Evolutionary conservation across 164 flowering plant genomes (phyloP).

Genomic region (Dillenia turbinata): DNA sequence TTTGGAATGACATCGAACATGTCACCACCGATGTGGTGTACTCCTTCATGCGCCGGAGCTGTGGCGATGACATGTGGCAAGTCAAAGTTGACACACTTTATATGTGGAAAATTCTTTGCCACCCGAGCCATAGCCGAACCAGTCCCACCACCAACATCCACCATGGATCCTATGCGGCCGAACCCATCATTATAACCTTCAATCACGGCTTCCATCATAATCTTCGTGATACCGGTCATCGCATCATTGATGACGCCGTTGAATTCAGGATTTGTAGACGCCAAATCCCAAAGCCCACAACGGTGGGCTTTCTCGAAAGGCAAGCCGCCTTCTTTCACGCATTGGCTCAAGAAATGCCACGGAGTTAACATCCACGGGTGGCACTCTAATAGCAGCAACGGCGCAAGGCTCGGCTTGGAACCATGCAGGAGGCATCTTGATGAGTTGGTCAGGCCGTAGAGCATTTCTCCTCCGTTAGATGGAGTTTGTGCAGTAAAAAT

Average conservation of each 20-base stretch:
- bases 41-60: too few relatives aligned
- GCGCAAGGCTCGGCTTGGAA: constrained; percentile 18
- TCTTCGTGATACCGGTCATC: constrained; percentile 28
- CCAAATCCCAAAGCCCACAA: constrained; percentile 27
- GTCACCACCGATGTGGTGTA: too few relatives aligned
- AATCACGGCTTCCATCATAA: constrained; percentile 17
- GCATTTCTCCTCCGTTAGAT: constrained; percentile 18
- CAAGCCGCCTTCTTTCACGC: constrained; percentile 37
- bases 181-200: constrained; percentile 32
- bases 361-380: constrained; percentile 20
- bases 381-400: constrained; percentile 20
- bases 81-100: too few relatives aligned
- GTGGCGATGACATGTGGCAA: too few relatives aligned
- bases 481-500: constrained; percentile 15
- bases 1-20: too few relatives aligned
- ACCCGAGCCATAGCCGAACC: too few relatives aligned
- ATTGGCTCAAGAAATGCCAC: constrained; percentile 27
- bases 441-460: constrained; percentile 26
- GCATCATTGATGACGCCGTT: constrained; percentile 27
- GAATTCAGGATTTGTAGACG: constrained; percentile 22
- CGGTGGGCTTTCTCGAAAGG: too few relatives aligned
- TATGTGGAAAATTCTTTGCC: too few relatives aligned
- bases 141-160: constrained; percentile 54
- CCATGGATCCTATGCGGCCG: constrained; percentile 22
- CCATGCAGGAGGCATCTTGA: constrained; percentile 29